A percentile compares a stretch with the other conserved stretches of the same genome.
These are phyloP conservation scores for Datura wrightii DNA, from an alignment of 257 asterid genomes.

Conservation along the genomic window DNA sequence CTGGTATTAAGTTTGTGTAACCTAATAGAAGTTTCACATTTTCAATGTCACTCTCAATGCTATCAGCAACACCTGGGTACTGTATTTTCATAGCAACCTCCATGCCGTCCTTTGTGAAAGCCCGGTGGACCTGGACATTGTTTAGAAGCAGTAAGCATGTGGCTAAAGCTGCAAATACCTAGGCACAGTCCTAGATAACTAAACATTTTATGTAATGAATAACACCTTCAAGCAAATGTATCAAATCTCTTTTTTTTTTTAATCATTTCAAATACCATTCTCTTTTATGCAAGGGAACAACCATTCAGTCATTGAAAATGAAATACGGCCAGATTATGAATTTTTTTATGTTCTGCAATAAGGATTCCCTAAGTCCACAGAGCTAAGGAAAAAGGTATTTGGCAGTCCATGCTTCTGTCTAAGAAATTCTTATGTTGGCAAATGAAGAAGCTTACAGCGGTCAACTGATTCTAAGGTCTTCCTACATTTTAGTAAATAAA, in stretches of 20 bases:
- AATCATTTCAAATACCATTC: not conserved
- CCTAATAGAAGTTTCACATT: slow-evolving; percentile 80
- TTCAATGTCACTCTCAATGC: slow-evolving; percentile 96
- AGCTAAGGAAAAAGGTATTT: not conserved
- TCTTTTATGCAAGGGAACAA: not conserved
- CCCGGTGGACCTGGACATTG: slow-evolving; percentile 77
- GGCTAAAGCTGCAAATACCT: slow-evolving; percentile 1
- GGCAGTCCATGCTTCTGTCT: not conserved
- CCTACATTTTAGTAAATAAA: not conserved
- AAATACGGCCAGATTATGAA: not conserved
- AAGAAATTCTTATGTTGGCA: not conserved
- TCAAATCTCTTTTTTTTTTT: not conserved
- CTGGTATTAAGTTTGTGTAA: slow-evolving; percentile 87
- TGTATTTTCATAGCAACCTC: slow-evolving; percentile 95
- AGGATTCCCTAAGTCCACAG: not conserved
- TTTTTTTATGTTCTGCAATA: not conserved
- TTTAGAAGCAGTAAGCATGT: slow-evolving; percentile 31
- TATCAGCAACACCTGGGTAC: slow-evolving; percentile 98
- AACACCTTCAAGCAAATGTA: slow-evolving; percentile 27
- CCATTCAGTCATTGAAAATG: not conserved
- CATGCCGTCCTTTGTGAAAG: slow-evolving; percentile 79
- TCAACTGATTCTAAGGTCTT: not conserved
- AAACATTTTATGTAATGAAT: slow-evolving; percentile 29
- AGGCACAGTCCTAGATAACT: slow-evolving; percentile 22
- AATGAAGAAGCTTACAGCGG: not conserved